A percentile compares a stretch with the other conserved stretches of the same genome.
Evolutionary conservation across 257 asterid species (phyloP).

Genomic region (Rhazya stricta): DNA sequence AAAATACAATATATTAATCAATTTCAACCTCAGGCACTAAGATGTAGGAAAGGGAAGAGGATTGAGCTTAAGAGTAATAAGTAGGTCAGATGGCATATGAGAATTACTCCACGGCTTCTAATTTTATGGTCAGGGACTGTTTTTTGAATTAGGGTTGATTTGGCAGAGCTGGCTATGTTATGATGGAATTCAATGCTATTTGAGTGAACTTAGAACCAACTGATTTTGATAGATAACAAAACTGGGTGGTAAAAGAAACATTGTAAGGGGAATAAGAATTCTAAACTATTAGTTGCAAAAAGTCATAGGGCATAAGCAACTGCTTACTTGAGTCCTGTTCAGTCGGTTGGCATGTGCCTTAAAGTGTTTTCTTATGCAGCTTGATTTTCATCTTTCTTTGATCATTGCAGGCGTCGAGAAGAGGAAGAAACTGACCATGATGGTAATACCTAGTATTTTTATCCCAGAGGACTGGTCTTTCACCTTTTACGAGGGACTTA

Average conservation of each 20-base stretch:
- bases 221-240: neutral
- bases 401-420: constrained; percentile 50
- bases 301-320: neutral
- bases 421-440: constrained; percentile 84
- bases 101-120: neutral
- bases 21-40: neutral
- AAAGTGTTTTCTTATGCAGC: constrained; percentile 8
- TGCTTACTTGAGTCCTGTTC: neutral
- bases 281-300: neutral
- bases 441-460: constrained; percentile 95
- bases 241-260: neutral
- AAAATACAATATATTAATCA: neutral
- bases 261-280: neutral
- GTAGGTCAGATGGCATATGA: neutral
- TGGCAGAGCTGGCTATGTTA: neutral
- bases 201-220: neutral
- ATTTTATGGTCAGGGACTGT: neutral
- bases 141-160: neutral
- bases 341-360: neutral
- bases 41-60: neutral
- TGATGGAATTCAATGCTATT: neutral
- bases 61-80: neutral
- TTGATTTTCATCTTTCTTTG: constrained; percentile 17
- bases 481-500: constrained; percentile 95
- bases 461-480: constrained; percentile 98